Evolutionary conservation across 164 flowering plant species (phyloP), one percentile per base, ranked within the genome.

Genomic region (Platanus orientalis): DNA sequence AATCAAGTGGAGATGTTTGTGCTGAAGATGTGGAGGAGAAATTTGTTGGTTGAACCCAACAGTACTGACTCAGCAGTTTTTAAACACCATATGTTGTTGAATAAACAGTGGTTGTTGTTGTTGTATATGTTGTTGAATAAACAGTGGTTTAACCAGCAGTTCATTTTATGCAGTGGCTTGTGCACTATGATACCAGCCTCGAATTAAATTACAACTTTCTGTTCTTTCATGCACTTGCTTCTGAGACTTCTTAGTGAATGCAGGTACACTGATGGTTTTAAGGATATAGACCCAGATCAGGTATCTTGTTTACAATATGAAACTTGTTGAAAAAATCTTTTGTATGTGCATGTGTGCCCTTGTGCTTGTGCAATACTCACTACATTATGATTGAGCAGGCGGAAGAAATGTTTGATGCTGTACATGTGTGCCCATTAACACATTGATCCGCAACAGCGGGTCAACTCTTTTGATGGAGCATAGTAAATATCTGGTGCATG

Each of bases 1-100:
- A 97, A 92, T 34, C 97, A 95, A 71, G 99, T 97, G 1, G 99
- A 95, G 63, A 95, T 95, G 99, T 95, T 95, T 84, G 98, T 95
- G 36, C 93, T 95, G 49, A 95, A 95, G 83, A 95, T 95, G 99
- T 95, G 99, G 99, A 90, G 99, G 74, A 95, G n/a, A n/a, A n/a
- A n/a, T n/a, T n/a, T n/a, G n/a, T n/a, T n/a, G n/a, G n/a, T n/a
- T n/a, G n/a, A n/a, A n/a, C n/a, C n/a, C n/a, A n/a, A n/a, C n/a
- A n/a, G n/a, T 57, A 17, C 60, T 20, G 20, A 34, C 7, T 57
- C 44, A 20, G 30, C 25, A 34, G n/a, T 5, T 9, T 27, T 21
- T 21, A 21, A 13, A 25, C 29, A 19, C 29, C 9, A 42, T 42
- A n/a, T 42, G 21, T 25, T 42, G 62, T 16, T 21, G 17, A n/a